phyloP scores from a whole-genome alignment of 768 basidiomycete genomes.

The Termitomyces eurrhizus region DNA sequence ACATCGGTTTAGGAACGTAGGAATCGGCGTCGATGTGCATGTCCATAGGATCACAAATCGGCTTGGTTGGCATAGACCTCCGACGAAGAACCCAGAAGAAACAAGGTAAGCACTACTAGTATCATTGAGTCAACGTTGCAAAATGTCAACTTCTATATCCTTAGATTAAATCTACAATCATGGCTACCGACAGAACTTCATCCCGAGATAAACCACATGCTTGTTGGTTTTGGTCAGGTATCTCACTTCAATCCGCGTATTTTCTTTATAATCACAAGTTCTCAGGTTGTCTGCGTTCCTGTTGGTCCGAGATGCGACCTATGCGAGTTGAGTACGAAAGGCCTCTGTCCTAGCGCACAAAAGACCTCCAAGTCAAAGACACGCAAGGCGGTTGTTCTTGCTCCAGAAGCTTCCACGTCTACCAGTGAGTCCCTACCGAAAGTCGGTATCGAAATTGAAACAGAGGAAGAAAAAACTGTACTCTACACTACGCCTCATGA shows the following conservation, averaged over 20 bases:
- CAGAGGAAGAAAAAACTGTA: conserved; percentile 14
- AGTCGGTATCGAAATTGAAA: conserved; percentile 31
- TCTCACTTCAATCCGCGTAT: conserved; percentile 3
- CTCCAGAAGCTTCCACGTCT: conserved; percentile 2
- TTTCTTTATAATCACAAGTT: background rate
- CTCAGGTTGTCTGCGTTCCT: conserved; percentile 64
- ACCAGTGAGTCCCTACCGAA: conserved; percentile 23
- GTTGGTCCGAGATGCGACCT: conserved; percentile 60
- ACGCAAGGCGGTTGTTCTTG: conserved; percentile 22
- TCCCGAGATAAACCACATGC: conserved; percentile 70
- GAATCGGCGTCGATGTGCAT: conserved; percentile 95
- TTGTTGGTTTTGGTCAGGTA: conserved; percentile 87
- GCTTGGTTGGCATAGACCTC: conserved; percentile 85
- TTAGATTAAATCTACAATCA: conserved; percentile 72
- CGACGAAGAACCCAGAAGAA: conserved; percentile 83
- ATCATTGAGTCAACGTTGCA: background rate
- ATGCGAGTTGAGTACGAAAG: conserved; percentile 52
- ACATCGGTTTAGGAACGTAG: conserved; percentile 59
- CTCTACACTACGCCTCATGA: conserved; percentile 7
- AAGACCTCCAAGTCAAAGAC: conserved; percentile 17
- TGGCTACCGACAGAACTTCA: conserved; percentile 78
- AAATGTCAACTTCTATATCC: background rate
- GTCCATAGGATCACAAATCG: conserved; percentile 95
- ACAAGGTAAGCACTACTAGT: conserved; percentile 54
- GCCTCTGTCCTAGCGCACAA: conserved; percentile 65